A percentile compares a stretch with the other conserved stretches of the same genome.
These are phyloP conservation scores for Dichotomopilus funicola DNA, from an alignment of 2,329 filamentous ascomycete species.

Conservation along the genomic window DNA sequence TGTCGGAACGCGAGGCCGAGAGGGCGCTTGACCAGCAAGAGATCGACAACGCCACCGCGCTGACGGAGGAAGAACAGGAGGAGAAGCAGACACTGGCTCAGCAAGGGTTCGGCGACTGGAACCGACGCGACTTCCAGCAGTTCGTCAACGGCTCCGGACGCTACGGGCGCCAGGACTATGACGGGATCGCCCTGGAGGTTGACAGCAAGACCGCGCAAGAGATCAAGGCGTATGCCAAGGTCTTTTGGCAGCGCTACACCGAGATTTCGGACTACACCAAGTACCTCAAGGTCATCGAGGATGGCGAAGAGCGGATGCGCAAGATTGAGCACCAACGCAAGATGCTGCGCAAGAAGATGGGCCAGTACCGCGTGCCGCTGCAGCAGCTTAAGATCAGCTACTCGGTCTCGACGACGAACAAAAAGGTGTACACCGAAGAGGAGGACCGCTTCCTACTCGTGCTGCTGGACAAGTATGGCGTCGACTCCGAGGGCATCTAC, in stretches of 20 bases:
- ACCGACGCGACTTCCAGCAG: conserved; percentile 94
- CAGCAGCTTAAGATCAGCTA: conserved; percentile 99
- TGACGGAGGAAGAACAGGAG: conserved; percentile 83
- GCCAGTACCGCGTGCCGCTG: conserved; percentile 91
- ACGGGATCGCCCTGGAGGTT: conserved; percentile 78
- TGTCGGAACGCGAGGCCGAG: conserved; percentile 80
- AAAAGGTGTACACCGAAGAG: conserved; percentile 98
- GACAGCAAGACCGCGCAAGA: conserved; percentile 83
- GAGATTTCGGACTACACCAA: conserved; percentile 87
- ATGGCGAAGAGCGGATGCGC: conserved; percentile 82
- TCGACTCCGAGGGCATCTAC: conserved; percentile 85
- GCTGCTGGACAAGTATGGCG: conserved; percentile 82
- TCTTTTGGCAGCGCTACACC: conserved; percentile 92
- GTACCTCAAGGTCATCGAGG: conserved; percentile 81
- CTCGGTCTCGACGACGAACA: conserved; percentile 97
- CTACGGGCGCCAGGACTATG: conserved; percentile 81
- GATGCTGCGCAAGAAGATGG: conserved; percentile 90
- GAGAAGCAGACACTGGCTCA: conserved; percentile 77
- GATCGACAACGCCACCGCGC: conserved; percentile 82
- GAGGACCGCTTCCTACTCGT: conserved; percentile 94
- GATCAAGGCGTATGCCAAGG: conserved; percentile 84
- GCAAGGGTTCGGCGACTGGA: conserved; percentile 91
- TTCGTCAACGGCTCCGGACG: conserved; percentile 94
- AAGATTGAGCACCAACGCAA: conserved; percentile 90
- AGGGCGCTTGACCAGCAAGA: conserved; percentile 81